Base-by-base conservation (phyloP, 257 asterid genomes). In the Schizonepeta tenuifolia region DNA sequence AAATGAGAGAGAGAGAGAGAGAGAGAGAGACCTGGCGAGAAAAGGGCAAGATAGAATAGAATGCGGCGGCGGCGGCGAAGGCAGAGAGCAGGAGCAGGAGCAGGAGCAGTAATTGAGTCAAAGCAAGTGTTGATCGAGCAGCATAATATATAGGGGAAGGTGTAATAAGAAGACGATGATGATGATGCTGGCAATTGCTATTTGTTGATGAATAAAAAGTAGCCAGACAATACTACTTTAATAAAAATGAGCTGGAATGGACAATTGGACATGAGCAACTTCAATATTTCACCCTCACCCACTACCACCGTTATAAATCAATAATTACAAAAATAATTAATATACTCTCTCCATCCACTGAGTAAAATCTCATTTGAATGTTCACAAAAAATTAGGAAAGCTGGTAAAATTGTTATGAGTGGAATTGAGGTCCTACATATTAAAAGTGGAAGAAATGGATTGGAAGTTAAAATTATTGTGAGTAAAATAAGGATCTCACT, bases 231-330 rank as follows among this genome's bases (percentile, higher is more conserved):
- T 13, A 36, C 56, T 17, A 36, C 20, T 63, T 73, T 73, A 59
- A 60, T 31, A 46, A 53, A 59, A 2, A 66, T 44, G 70, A 61
- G 63, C 31, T 72, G 76, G 72, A 31, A 31, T 31, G 36, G 35
- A 73, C 24, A 50, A 31, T 2, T 31, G 36, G 35, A 73, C 24
- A 50, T 15, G 44, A 59, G 9, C 15, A 57, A 57, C 33, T 20
- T 22, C 40, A 53, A 49, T n/a, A n/a, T 49, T 67, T 35, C 22
- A 13, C 53, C 63, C 46, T 50, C 64, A 47, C 77, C 63, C 22
- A 12, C 54, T 26, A 18, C 57, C 51, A 41, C 67, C 31, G 10
- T 69, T 31, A 69, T 18, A 13, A 4, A 3, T 66, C 43, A 66
- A 66, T n/a, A n/a, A n/a, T n/a, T 26, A 15, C 38, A 8, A 46